A percentile compares a stretch with the other conserved stretches of the same genome.
These are phyloP conservation scores for Cyathus striatus DNA, from an alignment of 768 basidiomycete genomes.

Conservation along the genomic window DNA sequence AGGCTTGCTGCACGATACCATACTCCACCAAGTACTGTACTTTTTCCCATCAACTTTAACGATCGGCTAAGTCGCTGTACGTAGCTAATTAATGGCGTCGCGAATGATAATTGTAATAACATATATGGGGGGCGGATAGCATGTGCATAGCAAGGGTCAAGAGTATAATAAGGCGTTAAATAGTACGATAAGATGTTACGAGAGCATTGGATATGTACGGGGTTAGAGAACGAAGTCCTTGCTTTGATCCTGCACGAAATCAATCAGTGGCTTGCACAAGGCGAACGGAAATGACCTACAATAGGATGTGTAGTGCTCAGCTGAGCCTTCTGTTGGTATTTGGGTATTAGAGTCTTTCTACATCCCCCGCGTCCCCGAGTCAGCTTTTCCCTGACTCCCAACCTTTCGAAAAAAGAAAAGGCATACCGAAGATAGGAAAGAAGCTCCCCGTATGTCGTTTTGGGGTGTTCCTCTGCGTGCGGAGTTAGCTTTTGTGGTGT, in stretches of 20 bases:
- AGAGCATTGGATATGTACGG: too few relatives aligned
- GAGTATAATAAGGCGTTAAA: too few relatives aligned
- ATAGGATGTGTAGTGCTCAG: not conserved
- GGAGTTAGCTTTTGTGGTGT: not conserved
- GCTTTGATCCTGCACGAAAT: too few relatives aligned
- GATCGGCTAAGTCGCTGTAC: constrained; percentile 1
- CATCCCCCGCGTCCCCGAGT: too few relatives aligned
- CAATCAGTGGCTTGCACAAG: too few relatives aligned
- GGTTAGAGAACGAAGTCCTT: too few relatives aligned
- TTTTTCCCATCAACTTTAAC: constrained; percentile 1
- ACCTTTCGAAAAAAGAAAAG: not conserved
- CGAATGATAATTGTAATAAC: too few relatives aligned
- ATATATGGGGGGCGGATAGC: too few relatives aligned
- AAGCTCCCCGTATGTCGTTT: not conserved
- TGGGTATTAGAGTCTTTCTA: not conserved
- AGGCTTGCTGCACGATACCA: constrained; percentile 9
- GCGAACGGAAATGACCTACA: not conserved
- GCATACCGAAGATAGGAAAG: not conserved
- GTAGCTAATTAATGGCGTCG: constrained; percentile 1
- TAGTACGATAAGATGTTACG: too few relatives aligned
- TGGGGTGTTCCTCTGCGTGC: not conserved
- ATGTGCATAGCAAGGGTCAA: too few relatives aligned
- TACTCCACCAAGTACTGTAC: constrained; percentile 10
- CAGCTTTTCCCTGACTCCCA: too few relatives aligned
- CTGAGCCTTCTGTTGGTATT: not conserved